Base-by-base conservation (phyloP, 371 early-diverging fungal species). In the Mortierella sp. region DNA sequence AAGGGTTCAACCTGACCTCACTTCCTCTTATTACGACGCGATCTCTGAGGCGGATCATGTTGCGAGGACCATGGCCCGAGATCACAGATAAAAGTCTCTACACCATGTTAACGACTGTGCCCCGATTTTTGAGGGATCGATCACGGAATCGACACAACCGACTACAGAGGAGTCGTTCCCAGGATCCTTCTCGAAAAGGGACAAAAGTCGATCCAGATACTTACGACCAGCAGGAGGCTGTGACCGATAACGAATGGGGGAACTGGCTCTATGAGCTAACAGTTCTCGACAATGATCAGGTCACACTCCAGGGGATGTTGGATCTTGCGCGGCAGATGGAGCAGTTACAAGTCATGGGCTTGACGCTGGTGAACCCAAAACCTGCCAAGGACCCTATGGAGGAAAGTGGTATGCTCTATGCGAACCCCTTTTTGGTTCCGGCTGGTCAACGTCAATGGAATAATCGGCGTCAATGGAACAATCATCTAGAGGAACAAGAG, bases 31-130 rank as follows among this genome's bases (percentile, higher is more conserved):
- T 76, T 15, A 43, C 68, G 0, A 58, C 65, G 0, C 57, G 21
- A 0, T 30, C 57, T 4, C 37, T 76, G 30, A 52, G 60, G 14
- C 68, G 77, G 1, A 62, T 76, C 4, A n/a, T 76, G 64, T 58
- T 76, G 21, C 55, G 53, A 26, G 77, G 77, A 23, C 77, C 71
- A 16, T 76, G 77, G 77, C 62, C 57, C 19, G 77, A 76, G 52
- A 68, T 76, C 26, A 60, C 71, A 12, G 72, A 76, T 29, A 11
- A 23, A 23, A 53, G 37, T 19, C 45, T 63, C 25, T n/a, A 9
- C 21, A 21, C 37, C 16, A 63, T 63, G 63, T 25, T 63, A 37
- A 5, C 37, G 37, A 37, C 37, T 5, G 5, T 1, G 9, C 53
- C 16, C 21, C 9, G 2, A 21, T 50, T 21, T 50, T 23, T 53